Percentiles rank a stretch among this genome's conserved stretches.
These are phyloP conservation scores for Aspergillus piperis DNA, from an alignment of 2,329 filamentous ascomycete genomes.

Conservation along the genomic window DNA sequence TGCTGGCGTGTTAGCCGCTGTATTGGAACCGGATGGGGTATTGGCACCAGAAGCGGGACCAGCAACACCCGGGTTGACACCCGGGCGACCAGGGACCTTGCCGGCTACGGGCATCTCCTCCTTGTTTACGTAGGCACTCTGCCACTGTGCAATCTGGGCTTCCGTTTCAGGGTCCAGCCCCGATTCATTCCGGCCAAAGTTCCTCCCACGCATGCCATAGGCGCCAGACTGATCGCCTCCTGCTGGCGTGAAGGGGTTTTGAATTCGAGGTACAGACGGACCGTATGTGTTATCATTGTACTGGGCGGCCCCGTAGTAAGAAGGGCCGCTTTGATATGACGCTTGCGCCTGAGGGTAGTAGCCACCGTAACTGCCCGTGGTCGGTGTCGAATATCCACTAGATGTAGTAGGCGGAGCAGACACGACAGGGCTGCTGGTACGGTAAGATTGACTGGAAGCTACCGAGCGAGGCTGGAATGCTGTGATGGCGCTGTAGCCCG, in stretches of 20 bases:
- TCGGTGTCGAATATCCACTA: constrained; percentile 39
- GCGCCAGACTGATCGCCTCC: constrained; percentile 40
- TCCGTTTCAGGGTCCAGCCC: constrained; percentile 75
- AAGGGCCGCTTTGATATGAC: constrained; percentile 34
- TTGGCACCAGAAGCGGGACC: constrained; percentile 47
- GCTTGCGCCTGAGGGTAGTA: constrained; percentile 45
- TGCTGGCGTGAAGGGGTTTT: constrained; percentile 77
- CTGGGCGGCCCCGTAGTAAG: constrained; percentile 50
- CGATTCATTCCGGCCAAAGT: constrained; percentile 39
- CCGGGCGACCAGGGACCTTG: constrained; percentile 44
- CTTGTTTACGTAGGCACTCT: constrained; percentile 77
- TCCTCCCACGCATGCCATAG: constrained; percentile 29
- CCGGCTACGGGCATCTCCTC: constrained; percentile 50
- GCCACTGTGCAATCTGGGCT: constrained; percentile 91
- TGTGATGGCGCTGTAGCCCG: constrained; percentile 50
- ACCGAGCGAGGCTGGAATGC: constrained; percentile 64
- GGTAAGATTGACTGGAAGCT: constrained; percentile 46
- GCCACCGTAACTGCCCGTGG: constrained; percentile 42
- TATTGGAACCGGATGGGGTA: constrained; percentile 32
- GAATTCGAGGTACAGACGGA: constrained; percentile 67
- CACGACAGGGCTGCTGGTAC: constrained; percentile 40
- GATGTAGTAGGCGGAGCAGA: constrained; percentile 39
- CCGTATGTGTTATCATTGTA: constrained; percentile 51
- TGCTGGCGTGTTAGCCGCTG: constrained; percentile 43
- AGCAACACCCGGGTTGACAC: constrained; percentile 38